phyloP scores from a whole-genome alignment of 139 green algal species.

The Chlorella sp. region DNA sequence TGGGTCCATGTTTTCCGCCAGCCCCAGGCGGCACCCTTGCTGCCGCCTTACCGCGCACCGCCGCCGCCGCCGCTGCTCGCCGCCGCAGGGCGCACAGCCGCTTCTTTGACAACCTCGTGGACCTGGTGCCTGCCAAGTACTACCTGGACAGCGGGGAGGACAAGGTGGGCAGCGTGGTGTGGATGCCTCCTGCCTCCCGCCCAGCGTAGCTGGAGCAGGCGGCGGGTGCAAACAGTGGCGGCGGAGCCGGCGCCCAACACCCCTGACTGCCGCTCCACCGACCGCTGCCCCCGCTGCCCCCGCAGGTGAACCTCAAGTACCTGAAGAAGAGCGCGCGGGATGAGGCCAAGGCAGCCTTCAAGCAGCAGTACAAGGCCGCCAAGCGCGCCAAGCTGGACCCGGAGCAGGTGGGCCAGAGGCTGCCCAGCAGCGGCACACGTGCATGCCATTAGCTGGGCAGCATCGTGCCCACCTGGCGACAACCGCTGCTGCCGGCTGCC shows the following conservation, averaged over 20 bases:
- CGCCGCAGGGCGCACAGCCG: not conserved
- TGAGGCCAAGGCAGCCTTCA: slow-evolving; percentile 64
- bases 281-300: too few species aligned
- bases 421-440: not conserved
- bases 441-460: too few species aligned
- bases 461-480: too few species aligned
- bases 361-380: slow-evolving; percentile 65
- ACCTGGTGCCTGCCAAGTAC: slow-evolving; percentile 72
- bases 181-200: too few species aligned
- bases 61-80: not conserved
- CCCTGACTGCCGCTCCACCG: too few species aligned
- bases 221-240: too few species aligned
- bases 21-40: too few species aligned
- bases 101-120: slow-evolving; percentile 82
- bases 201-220: too few species aligned
- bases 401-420: slow-evolving; percentile 25
- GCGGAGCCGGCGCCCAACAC: too few species aligned
- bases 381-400: slow-evolving; percentile 76
- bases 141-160: slow-evolving; percentile 55
- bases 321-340: slow-evolving; percentile 62
- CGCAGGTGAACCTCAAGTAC: slow-evolving; percentile 42
- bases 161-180: not conserved
- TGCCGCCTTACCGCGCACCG: too few species aligned
- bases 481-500: too few species aligned
- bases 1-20: too few species aligned